phyloP scores from a whole-genome alignment of 1,139 yeast genomes.

The Zygosaccharomyces sapae region DNA sequence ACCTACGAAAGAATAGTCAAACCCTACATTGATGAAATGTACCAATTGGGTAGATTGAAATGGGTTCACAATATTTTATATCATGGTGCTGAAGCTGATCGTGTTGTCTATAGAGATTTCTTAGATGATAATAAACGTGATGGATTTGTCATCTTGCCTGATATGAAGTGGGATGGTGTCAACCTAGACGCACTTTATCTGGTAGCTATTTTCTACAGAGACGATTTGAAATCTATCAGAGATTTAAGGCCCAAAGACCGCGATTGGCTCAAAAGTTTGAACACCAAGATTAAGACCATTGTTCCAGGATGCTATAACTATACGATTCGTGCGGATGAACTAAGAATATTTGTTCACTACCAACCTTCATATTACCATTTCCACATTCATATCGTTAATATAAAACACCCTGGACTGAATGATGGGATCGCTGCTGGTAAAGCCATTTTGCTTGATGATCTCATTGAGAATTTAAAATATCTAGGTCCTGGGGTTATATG shows the following conservation, averaged over 20 bases:
- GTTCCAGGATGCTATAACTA: constrained; percentile 47
- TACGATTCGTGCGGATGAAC: constrained; percentile 38
- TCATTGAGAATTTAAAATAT: constrained; percentile 63
- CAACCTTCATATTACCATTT: constrained; percentile 96
- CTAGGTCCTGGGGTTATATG: constrained; percentile 51
- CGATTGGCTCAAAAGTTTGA: constrained; percentile 50
- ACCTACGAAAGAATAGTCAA: constrained; percentile 56
- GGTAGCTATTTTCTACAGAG: constrained; percentile 69
- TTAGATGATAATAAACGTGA: constrained; percentile 40
- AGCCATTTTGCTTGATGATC: constrained; percentile 76
- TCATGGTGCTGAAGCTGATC: constrained; percentile 80
- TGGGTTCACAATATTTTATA: constrained; percentile 88
- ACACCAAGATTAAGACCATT: constrained; percentile 43
- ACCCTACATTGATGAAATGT: constrained; percentile 75
- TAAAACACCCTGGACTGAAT: constrained; percentile 68
- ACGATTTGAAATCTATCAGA: constrained; percentile 68
- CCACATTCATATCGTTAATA: constrained; percentile 85
- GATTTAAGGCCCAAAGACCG: constrained; percentile 63
- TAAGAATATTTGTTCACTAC: constrained; percentile 78
- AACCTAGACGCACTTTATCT: constrained; percentile 68
- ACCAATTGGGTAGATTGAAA: constrained; percentile 63
- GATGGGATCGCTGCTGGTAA: constrained; percentile 74
- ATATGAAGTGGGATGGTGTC: constrained; percentile 90
- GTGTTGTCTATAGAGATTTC: constrained; percentile 44
- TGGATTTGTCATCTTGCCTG: constrained; percentile 66